These are phyloP conservation scores for Nigrograna mackinnonii DNA, from an alignment of 2,329 filamentous ascomycete species.

Conservation along the genomic window DNA sequence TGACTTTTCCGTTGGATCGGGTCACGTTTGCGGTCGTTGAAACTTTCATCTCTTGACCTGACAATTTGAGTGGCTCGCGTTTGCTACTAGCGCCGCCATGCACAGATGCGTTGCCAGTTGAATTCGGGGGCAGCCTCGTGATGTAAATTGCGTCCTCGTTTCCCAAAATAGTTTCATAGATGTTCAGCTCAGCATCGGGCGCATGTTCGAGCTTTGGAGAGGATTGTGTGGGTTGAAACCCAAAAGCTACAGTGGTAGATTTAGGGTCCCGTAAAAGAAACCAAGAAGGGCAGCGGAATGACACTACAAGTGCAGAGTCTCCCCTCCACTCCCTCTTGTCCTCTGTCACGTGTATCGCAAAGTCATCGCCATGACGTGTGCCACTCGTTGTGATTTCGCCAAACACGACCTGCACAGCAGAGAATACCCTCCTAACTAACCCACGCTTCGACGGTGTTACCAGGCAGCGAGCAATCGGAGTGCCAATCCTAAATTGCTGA, in stretches of 20 bases:
- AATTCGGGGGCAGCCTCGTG: neutral
- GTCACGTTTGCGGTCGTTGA: neutral
- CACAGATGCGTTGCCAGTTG: neutral
- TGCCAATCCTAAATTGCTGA: neutral
- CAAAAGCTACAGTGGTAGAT: neutral
- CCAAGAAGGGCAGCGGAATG: neutral
- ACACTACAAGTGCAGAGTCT: constrained; percentile 11
- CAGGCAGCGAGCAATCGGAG: neutral
- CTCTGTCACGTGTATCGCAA: constrained; percentile 8
- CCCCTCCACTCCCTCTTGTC: constrained; percentile 12
- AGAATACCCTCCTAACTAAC: neutral
- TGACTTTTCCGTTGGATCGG: neutral
- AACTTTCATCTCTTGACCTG: neutral
- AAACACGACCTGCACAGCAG: constrained; percentile 14
- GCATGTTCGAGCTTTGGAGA: neutral
- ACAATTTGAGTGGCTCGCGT: neutral
- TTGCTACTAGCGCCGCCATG: neutral
- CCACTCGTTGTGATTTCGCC: constrained; percentile 10
- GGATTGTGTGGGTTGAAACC: neutral
- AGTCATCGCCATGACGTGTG: constrained; percentile 9
- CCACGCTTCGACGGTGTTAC: neutral
- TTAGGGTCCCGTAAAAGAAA: neutral
- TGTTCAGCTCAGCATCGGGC: neutral
- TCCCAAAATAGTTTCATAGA: neutral
- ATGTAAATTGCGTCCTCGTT: neutral